Base-by-base conservation (phyloP, 2,329 filamentous ascomycete species). In the Clarireedia sp. region DNA sequence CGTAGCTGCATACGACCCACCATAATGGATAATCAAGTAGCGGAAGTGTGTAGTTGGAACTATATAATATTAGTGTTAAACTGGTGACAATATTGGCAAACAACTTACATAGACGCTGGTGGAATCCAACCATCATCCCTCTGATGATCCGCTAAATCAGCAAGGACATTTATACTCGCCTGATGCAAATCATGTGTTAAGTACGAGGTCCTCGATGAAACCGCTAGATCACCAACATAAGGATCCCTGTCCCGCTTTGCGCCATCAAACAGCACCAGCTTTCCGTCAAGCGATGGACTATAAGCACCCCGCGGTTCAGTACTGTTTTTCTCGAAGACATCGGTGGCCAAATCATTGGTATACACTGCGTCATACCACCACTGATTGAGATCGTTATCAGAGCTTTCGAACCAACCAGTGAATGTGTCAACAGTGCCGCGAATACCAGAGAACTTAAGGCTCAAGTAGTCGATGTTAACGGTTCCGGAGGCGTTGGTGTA, bases 331-430 rank as follows among this genome's bases (percentile, higher is more conserved):
- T 67, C 65, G 62, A 80, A 79, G 3, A 68, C 62, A 56, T 76
- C 75, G 2, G 71, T 78, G 48, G 71, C 70, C 57, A 78, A 68
- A 57, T 79, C 77, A 46, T 74, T 76, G 1, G 77, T 79, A 59
- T 80, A 79, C 0, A 76, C 74, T 4, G 71, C 75, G 59, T 79
- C 76, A 59, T 73, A 79, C 76, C 76, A 80, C 72, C 73, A 78
- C 59, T 76, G 74, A 17, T 75, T 78, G 7, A 79, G 62, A 16
- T 74, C 60, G 4, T 68, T 59, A 57, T 79, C 76, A 0, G 77
- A 79, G 51, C 76, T 78, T 60, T 79, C 74, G 51, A 80, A 79
- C 69, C 72, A 76, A 3, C 78, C 77, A 1, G 70, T 72, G 55
- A 76, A 79, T 1, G 74, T 76, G 40, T 76, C 72, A 0, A 75